Evolutionary conservation across 139 green algal species (phyloP).

Genomic region (Tetratostichococcus sp.): DNA sequence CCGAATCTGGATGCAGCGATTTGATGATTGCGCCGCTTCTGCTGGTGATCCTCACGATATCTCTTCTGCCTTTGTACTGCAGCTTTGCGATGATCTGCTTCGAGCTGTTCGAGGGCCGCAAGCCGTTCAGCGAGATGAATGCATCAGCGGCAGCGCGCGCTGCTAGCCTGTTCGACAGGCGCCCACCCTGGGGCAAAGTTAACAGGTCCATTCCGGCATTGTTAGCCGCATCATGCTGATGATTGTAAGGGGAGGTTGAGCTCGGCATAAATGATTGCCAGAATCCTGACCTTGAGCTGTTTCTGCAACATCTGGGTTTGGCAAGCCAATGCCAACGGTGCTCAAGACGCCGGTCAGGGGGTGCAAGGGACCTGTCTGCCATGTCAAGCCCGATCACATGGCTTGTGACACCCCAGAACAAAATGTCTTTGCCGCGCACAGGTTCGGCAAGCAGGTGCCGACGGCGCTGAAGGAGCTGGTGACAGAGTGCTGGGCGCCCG

Average conservation of each 20-base stretch:
- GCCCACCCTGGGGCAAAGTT: constrained; percentile 4
- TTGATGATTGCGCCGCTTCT: too few species aligned
- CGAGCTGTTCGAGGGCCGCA: constrained; percentile 18
- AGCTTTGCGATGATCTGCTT: constrained; percentile 20
- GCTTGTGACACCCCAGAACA: too few species aligned
- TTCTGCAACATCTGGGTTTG: too few species aligned
- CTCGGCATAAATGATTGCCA: too few species aligned
- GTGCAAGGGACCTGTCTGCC: too few species aligned
- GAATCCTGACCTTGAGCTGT: too few species aligned
- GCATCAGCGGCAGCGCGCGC: constrained; percentile 11
- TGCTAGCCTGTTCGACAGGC: constrained; percentile 1
- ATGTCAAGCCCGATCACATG: too few species aligned
- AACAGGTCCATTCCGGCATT: constrained; percentile 16
- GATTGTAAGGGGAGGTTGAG: too few species aligned
- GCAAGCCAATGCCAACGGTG: not conserved
- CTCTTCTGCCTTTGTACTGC: not conserved
- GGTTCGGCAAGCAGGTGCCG: constrained; percentile 14
- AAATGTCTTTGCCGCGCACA: too few species aligned
- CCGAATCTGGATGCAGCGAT: too few species aligned
- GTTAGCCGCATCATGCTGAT: too few species aligned
- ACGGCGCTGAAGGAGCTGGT: constrained; percentile 19
- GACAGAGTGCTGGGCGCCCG: constrained; percentile 11
- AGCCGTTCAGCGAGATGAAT: constrained; percentile 6
- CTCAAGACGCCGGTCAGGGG: not conserved
- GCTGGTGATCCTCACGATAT: too few species aligned